Base-by-base conservation (phyloP, 2,329 filamentous ascomycete species). In the Trichoderma sp. region DNA sequence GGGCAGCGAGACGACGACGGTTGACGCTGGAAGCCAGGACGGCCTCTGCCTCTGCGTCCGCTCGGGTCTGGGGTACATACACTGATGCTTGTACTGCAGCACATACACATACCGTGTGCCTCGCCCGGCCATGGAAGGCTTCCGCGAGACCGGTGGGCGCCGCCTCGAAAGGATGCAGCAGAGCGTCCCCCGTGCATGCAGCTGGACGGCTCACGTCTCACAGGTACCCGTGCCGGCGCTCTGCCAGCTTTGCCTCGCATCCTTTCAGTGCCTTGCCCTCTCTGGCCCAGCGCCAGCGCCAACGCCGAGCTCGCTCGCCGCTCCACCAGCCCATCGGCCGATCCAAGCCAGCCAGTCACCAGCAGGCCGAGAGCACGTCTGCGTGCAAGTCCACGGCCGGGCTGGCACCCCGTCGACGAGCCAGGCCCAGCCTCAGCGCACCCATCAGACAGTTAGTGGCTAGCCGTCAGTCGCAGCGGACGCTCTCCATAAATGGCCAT, bases 301-400 rank as follows among this genome's bases (percentile, higher is more conserved):
- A 52, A 34, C 65, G 65, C 65, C 65, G 65, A 68, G 65, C 65
- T 68, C 65, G 65, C 65, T 67, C 65, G 51, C 43, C 65, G 65
- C 55, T 68, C 65, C 65, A 68, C 65, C 43, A 60, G 11, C 55
- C 34, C 32, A 54, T 66, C 58, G 55, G 65, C 58, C 65, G 65
- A 68, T 58, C 65, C 65, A 60, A 56, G 32, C 18, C 56, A 54
- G 21, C 56, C 65, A 67, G 55, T 67, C 65, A 54, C 56, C 65
- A 67, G 63, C 32, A 37, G 24, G 34, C 39, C 51, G 24, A 49
- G 24, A 32, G 28, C 52, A 54, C 30, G 51, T 59, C 34, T 30
- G 7, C 28, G 4, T 5, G 28, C 56, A 60, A 60, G 58, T 39
- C 58, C 30, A 60, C n/a, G 49, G 26, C 56, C 32, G 7, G 28